Percentiles rank a stretch among this genome's conserved stretches.
phyloP scores from a whole-genome alignment of 202 grass and related monocot genomes.

The Zizania palustris region DNA sequence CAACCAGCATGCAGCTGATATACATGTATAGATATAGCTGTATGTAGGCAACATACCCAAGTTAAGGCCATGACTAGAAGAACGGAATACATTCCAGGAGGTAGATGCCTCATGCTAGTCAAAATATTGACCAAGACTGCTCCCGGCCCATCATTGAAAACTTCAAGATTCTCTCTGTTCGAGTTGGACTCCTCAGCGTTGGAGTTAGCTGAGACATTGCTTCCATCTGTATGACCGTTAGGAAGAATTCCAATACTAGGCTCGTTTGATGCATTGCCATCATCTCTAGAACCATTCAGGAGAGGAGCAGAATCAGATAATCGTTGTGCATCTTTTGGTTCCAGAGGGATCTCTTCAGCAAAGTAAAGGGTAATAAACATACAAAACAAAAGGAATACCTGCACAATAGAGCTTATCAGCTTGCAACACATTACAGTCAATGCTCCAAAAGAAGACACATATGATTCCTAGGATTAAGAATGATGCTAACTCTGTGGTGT shows the following conservation, averaged over 20 bases:
- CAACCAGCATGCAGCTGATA: not conserved
- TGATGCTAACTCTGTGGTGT: constrained; percentile 4
- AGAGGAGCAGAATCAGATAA: constrained; percentile 91
- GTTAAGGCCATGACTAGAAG: constrained; percentile 97
- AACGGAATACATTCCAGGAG: constrained; percentile 89
- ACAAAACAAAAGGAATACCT: constrained; percentile 94
- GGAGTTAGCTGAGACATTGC: constrained; percentile 40
- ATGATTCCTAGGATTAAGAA: constrained; percentile 3
- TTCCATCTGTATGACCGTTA: constrained; percentile 47
- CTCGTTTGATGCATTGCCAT: constrained; percentile 49
- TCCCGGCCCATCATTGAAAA: constrained; percentile 83
- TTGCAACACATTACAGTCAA: constrained; percentile 12
- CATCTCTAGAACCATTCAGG: constrained; percentile 65
- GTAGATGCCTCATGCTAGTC: constrained; percentile 96
- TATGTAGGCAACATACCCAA: constrained; percentile 61
- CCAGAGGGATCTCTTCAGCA: constrained; percentile 80
- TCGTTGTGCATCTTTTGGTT: constrained; percentile 49
- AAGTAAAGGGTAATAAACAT: constrained; percentile 93
- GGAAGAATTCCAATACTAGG: constrained; percentile 46
- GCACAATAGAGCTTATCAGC: constrained; percentile 43
- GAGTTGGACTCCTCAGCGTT: constrained; percentile 39
- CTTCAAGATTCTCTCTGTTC: constrained; percentile 51
- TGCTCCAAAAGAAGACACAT: not conserved
- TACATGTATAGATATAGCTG: not conserved
- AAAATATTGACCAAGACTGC: constrained; percentile 96